Base-by-base conservation (phyloP, 2,329 filamentous ascomycete species). In the Rhynchosporium secalis region DNA sequence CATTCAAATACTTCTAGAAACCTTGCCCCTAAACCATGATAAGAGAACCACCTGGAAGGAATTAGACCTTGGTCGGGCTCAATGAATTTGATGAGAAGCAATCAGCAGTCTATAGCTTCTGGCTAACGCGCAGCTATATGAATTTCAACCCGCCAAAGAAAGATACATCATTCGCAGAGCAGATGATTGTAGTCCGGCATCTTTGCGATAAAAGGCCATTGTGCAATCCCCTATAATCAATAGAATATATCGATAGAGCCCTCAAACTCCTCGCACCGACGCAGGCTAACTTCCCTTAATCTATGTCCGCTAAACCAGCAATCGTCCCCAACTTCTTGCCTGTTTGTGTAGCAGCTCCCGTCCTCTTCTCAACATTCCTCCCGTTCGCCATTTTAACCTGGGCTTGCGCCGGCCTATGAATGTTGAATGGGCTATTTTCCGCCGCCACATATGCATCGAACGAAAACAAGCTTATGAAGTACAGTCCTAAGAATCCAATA, bases 361-460 rank as follows among this genome's bases (percentile, higher is more conserved):
- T 64, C 59, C 68, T 72, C 65, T 69, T 70, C 3, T 69, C 72
- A 13, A 63, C 69, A 8, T 58, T 47, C 56, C 40, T 62, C 29
- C 40, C 57, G 54, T 41, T 54, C 28, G 43, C 56, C 5, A 29
- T 51, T 13, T 43, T 61, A 51, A 52, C 69, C 63, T 71, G 75
- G 38, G 47, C 26, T 48, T 58, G 49, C 8, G 49, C 56, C 8
- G 60, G 48, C 31, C 64, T 64, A 58, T 81, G 78, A 15, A 82
- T 70, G 65, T 87, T 88, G 75, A 85, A 88, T 15, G 75, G 76
- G 26, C 85, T 87, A 51, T 77, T 79, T 74, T 86, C 81, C 2
- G 85, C 86, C 3, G 84, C 78, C 69, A 82, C 83, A 74, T 86
- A 86, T 0, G 83, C 81, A 70, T 88, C 86, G 60, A 88, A 79